phyloP scores from a whole-genome alignment of 2,329 filamentous ascomycete species.

The Orbilia brochopaga region DNA sequence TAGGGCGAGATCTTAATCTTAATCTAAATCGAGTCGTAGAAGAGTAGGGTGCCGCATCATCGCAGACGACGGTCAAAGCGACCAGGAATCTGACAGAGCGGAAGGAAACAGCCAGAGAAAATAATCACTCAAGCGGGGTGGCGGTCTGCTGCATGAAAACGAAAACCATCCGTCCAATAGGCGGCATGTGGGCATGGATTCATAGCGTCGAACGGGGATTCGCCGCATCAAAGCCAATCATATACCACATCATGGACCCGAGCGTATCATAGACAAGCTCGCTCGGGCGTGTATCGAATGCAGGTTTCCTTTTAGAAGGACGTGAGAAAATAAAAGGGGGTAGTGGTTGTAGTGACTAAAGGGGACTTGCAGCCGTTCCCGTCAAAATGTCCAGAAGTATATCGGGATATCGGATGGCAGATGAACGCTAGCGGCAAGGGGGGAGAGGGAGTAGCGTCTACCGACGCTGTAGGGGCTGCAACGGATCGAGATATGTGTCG shows the following conservation, averaged over 20 bases:
- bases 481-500: slow-evolving; percentile 29
- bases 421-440: slow-evolving; percentile 53
- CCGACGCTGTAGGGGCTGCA: slow-evolving; percentile 54
- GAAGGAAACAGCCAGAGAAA: slow-evolving; percentile 1
- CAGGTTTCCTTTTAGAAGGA: slow-evolving; percentile 25
- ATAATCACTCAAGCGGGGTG: slow-evolving; percentile 49
- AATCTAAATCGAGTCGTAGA: background rate
- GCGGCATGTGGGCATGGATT: slow-evolving; percentile 46
- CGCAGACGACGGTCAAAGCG: slow-evolving; percentile 46
- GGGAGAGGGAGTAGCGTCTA: slow-evolving; percentile 52
- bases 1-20: slow-evolving; percentile 40
- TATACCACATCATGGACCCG: slow-evolving; percentile 49
- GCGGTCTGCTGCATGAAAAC: slow-evolving; percentile 51
- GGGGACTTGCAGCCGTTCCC: slow-evolving; percentile 32
- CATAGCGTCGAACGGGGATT: slow-evolving; percentile 51
- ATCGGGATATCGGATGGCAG: slow-evolving; percentile 50
- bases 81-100: slow-evolving; percentile 13
- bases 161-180: slow-evolving; percentile 45
- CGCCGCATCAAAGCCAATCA: slow-evolving; percentile 50
- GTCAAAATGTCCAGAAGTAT: slow-evolving; percentile 17
- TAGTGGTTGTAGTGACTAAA: slow-evolving; percentile 16
- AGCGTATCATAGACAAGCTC: slow-evolving; percentile 43
- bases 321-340: slow-evolving; percentile 9
- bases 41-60: slow-evolving; percentile 39
- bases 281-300: slow-evolving; percentile 25